Conservation (phyloP, 1,284 basidiomycete species). For the Boletus sp. region DNA sequence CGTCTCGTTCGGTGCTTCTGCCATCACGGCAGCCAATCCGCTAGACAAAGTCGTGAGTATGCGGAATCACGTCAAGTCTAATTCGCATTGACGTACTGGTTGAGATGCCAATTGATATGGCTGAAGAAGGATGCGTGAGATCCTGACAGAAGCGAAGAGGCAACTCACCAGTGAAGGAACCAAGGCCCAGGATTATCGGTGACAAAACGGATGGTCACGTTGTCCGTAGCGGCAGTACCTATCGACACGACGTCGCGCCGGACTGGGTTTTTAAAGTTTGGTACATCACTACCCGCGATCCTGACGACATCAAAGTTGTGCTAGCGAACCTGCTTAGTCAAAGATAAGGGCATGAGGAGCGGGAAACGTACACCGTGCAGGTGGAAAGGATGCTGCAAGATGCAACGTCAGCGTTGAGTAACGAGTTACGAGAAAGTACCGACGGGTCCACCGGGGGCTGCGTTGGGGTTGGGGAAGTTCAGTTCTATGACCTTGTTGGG, state of each 20-base stretch:
- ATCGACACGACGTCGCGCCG: constrained; percentile 31
- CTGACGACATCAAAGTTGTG: constrained; percentile 32
- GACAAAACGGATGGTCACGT: constrained; percentile 48
- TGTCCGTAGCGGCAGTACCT: constrained; percentile 29
- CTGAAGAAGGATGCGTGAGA: constrained; percentile 21
- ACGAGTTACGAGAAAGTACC: neutral
- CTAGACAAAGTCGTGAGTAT: constrained; percentile 17
- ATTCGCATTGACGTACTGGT: constrained; percentile 29
- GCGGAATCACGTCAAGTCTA: neutral
- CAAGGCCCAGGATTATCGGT: constrained; percentile 50
- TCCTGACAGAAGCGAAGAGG: too few relatives aligned
- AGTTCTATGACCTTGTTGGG: neutral
- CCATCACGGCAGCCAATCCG: constrained; percentile 40
- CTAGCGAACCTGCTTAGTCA: constrained; percentile 8
- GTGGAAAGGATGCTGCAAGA: constrained; percentile 38
- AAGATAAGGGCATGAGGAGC: neutral
- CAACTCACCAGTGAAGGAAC: constrained; percentile 20
- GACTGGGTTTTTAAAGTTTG: constrained; percentile 32
- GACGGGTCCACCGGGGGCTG: neutral
- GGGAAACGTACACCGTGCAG: constrained; percentile 39
- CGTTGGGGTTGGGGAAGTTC: neutral
- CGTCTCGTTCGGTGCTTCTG: constrained; percentile 29
- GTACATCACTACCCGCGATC: constrained; percentile 17
- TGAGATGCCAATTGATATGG: constrained; percentile 45
- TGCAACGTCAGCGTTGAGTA: neutral